These are phyloP conservation scores for Zygoascus flipseniorum DNA, from an alignment of 805 yeast genomes.

Conservation along the genomic window DNA sequence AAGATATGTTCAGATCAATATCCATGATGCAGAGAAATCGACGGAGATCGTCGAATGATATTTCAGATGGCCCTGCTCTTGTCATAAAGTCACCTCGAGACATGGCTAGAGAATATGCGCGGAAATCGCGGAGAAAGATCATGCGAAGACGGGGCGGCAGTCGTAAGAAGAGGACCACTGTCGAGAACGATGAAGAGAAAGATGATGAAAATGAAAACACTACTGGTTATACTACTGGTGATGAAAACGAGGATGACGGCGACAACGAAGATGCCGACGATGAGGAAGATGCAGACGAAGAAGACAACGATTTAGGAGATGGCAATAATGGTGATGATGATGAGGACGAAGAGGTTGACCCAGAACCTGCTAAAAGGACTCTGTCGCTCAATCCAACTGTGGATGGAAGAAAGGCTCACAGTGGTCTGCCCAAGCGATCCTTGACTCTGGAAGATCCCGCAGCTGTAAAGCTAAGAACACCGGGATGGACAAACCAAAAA, in stretches of 20 bases:
- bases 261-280: slow-evolving; percentile 2
- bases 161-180: neutral
- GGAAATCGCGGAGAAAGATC: slow-evolving; percentile 9
- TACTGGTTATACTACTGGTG: slow-evolving; percentile 8
- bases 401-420: neutral
- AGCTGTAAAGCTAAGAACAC: neutral
- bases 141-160: neutral
- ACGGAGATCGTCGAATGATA: slow-evolving; percentile 20
- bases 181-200: slow-evolving; percentile 16
- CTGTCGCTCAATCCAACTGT: neutral
- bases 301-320: neutral
- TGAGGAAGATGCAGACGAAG: neutral
- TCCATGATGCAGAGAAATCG: slow-evolving; percentile 53
- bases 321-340: slow-evolving; percentile 4
- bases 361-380: neutral
- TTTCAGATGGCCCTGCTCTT: slow-evolving; percentile 67
- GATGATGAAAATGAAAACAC: slow-evolving; percentile 8
- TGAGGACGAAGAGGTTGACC: neutral
- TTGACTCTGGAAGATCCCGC: neutral
- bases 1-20: slow-evolving; percentile 77
- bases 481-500: neutral
- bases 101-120: slow-evolving; percentile 34
- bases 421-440: neutral
- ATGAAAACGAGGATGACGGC: slow-evolving; percentile 17
- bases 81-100: slow-evolving; percentile 74